Evolutionary conservation across 2,329 filamentous ascomycete genomes (phyloP).

Genomic region (Reticulascus tulasneorum): DNA sequence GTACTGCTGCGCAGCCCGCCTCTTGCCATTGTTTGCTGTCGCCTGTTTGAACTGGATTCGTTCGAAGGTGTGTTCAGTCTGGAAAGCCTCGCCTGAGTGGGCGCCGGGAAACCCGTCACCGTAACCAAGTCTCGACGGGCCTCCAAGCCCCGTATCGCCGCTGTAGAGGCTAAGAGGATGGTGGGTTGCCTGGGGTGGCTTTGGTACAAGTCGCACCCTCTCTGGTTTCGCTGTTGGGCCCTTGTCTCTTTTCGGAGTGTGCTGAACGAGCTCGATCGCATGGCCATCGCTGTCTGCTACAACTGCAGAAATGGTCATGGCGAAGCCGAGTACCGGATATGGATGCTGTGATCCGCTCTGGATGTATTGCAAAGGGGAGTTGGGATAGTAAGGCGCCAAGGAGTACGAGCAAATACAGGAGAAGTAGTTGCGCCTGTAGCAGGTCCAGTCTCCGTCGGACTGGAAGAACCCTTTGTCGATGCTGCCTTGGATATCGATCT

Average conservation of each 20-base stretch:
- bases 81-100: slow-evolving; percentile 31
- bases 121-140: slow-evolving; percentile 25
- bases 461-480: slow-evolving; percentile 90
- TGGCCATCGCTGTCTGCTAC: slow-evolving; percentile 74
- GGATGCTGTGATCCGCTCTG: slow-evolving; percentile 47
- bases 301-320: slow-evolving; percentile 80
- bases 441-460: slow-evolving; percentile 81
- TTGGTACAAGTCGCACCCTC: slow-evolving; percentile 63
- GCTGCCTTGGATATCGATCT: slow-evolving; percentile 70
- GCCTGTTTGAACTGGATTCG: slow-evolving; percentile 93
- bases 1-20: slow-evolving; percentile 85
- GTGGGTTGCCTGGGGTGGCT: slow-evolving; percentile 48
- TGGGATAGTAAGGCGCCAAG: slow-evolving; percentile 53
- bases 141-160: slow-evolving; percentile 28
- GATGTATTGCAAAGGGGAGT: slow-evolving; percentile 48
- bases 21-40: slow-evolving; percentile 89
- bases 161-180: slow-evolving; percentile 43
- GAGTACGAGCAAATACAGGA: slow-evolving; percentile 77
- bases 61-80: slow-evolving; percentile 67
- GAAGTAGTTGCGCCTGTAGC: slow-evolving; percentile 89
- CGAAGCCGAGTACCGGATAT: slow-evolving; percentile 68
- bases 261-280: slow-evolving; percentile 78
- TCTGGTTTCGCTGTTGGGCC: slow-evolving; percentile 74
- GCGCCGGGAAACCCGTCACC: slow-evolving; percentile 25
- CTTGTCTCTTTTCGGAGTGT: slow-evolving; percentile 88